A percentile compares a stretch with the other conserved stretches of the same genome.
These are phyloP conservation scores for Wickerhamiella parazyma DNA, from an alignment of 805 yeast genomes.

Conservation along the genomic window DNA sequence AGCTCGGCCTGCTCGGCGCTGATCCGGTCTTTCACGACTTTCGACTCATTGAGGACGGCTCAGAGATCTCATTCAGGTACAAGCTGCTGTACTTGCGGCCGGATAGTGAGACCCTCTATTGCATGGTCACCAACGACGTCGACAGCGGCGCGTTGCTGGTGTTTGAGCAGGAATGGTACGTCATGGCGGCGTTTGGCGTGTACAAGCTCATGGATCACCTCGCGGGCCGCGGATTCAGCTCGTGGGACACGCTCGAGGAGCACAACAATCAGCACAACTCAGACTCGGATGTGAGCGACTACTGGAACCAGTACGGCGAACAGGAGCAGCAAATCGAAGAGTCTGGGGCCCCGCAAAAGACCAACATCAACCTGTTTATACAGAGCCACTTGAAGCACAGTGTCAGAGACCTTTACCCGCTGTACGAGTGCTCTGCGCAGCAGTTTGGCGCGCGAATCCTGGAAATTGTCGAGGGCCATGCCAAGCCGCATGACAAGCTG, in stretches of 20 bases:
- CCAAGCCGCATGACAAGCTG: background rate
- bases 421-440: conserved; percentile 2
- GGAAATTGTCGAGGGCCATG: background rate
- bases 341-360: background rate
- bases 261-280: background rate
- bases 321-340: conserved; percentile 2
- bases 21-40: conserved; percentile 5
- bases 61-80: background rate
- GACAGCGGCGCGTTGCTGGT: conserved; percentile 12
- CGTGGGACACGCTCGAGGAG: background rate
- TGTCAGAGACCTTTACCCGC: conserved; percentile 2
- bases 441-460: conserved; percentile 2
- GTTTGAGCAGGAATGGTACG: conserved; percentile 14
- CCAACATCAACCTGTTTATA: background rate
- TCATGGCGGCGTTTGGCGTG: conserved; percentile 14
- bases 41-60: conserved; percentile 1
- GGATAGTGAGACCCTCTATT: conserved; percentile 14
- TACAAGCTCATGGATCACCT: conserved; percentile 7
- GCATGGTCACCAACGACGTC: conserved; percentile 9
- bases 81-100: conserved; percentile 8
- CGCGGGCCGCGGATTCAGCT: conserved; percentile 1
- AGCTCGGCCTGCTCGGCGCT: background rate
- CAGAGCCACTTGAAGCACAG: conserved; percentile 1
- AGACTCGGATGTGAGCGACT: conserved; percentile 11
- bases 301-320: conserved; percentile 14